A percentile compares a stretch with the other conserved stretches of the same genome.
phyloP scores from a whole-genome alignment of 148 eudicot species.

The Mesembryanthemum crystallinum region DNA sequence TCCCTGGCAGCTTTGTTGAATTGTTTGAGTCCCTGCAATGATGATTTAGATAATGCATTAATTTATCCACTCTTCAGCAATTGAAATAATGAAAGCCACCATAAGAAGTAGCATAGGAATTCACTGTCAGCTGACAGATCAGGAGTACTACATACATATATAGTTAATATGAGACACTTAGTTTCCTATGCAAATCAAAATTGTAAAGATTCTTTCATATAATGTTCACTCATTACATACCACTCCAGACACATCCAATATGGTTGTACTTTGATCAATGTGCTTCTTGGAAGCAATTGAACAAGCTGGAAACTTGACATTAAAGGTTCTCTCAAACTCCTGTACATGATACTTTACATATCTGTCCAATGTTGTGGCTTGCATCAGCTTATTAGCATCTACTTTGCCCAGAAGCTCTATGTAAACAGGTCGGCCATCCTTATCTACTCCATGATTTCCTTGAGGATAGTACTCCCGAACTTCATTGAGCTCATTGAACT shows the following conservation, averaged over 20 bases:
- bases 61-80: slow-evolving; percentile 3
- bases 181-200: slow-evolving; percentile 6
- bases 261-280: slow-evolving; percentile 92
- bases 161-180: neutral
- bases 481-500: slow-evolving; percentile 69
- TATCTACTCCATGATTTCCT: slow-evolving; percentile 94
- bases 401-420: slow-evolving; percentile 93
- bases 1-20: slow-evolving; percentile 84
- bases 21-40: slow-evolving; percentile 75
- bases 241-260: slow-evolving; percentile 94
- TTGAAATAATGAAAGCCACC: neutral
- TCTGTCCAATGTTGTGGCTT: slow-evolving; percentile 83
- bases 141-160: neutral
- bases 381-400: slow-evolving; percentile 86
- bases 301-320: slow-evolving; percentile 84
- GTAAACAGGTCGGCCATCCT: slow-evolving; percentile 92
- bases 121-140: neutral
- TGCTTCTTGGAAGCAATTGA: slow-evolving; percentile 85
- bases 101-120: neutral
- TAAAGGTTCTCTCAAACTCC: slow-evolving; percentile 85
- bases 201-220: neutral
- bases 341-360: slow-evolving; percentile 80
- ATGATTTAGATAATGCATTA: slow-evolving; percentile 13
- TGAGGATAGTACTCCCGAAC: slow-evolving; percentile 87
- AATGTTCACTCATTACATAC: slow-evolving; percentile 43